Evolutionary conservation across 257 asterid species (phyloP).

Genomic region (Solanum sitiens): DNA sequence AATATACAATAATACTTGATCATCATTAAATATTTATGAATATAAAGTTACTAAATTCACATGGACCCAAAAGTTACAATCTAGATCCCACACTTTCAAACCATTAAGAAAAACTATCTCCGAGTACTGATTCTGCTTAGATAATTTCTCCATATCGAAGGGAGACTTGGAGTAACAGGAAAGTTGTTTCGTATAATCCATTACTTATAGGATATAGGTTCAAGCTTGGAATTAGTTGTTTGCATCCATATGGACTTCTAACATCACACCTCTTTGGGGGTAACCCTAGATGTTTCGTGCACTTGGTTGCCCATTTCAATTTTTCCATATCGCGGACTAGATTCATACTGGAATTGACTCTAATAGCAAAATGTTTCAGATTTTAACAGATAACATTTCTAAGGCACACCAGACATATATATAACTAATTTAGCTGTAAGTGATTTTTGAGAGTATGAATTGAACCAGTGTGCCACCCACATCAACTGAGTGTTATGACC

Average conservation of each 20-base stretch:
- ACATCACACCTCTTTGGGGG: background rate
- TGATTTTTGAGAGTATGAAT: background rate
- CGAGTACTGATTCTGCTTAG: too few relatives aligned
- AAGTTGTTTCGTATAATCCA: background rate
- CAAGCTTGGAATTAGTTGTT: background rate
- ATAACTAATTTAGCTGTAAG: background rate
- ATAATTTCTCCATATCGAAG: background rate
- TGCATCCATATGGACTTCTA: background rate
- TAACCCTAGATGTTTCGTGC: background rate
- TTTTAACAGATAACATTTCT: background rate
- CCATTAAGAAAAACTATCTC: too few relatives aligned
- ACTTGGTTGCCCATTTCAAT: background rate
- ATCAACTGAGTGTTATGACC: background rate
- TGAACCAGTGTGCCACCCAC: background rate
- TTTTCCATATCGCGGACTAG: background rate
- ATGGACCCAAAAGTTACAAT: too few relatives aligned
- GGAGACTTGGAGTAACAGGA: background rate
- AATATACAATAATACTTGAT: too few relatives aligned
- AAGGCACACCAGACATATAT: background rate
- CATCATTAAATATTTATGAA: too few relatives aligned
- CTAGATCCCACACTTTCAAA: background rate
- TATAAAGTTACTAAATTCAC: too few relatives aligned
- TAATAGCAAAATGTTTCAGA: background rate
- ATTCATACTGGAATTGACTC: background rate
- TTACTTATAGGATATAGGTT: background rate